These are phyloP conservation scores for Allium sativum DNA, from an alignment of 106 monocot genomes.

Conservation along the genomic window DNA sequence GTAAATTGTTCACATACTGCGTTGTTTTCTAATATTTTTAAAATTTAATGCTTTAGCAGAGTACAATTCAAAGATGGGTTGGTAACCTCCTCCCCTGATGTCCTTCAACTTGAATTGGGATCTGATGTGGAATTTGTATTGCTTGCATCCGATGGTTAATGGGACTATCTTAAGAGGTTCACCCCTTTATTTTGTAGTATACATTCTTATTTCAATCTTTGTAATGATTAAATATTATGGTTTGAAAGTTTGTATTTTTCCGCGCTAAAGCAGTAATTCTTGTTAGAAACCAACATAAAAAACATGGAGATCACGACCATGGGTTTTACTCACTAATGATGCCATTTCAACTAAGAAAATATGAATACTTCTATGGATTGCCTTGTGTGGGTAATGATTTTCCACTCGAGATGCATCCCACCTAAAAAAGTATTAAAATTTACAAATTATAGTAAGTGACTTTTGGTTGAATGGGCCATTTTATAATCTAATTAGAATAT, in stretches of 20 bases:
- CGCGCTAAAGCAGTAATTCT: constrained; percentile 78
- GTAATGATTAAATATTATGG: no score
- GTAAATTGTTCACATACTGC: no score
- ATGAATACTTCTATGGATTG: no score
- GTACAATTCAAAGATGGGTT: constrained; percentile 85
- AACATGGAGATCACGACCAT: constrained; percentile 94
- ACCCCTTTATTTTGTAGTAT: not conserved
- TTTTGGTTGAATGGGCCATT: no score
- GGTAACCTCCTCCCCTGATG: constrained; percentile 70
- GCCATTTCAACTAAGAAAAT: no score
- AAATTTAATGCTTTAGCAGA: constrained; percentile 22
- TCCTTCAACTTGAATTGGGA: constrained; percentile 65
- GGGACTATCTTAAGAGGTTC: constrained; percentile 98
- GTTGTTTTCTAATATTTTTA: not conserved
- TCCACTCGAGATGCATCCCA: no score
- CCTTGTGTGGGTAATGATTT: no score
- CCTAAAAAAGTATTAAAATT: no score
- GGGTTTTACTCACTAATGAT: no score
- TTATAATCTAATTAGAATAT: no score
- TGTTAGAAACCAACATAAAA: constrained; percentile 73
- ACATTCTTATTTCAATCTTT: no score
- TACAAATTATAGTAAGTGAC: no score
- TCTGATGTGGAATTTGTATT: constrained; percentile 80
- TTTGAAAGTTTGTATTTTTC: not conserved
- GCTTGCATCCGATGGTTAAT: constrained; percentile 89